Conservation (phyloP, 345 rosid species). For the Eucalyptus polyanthemos region DNA sequence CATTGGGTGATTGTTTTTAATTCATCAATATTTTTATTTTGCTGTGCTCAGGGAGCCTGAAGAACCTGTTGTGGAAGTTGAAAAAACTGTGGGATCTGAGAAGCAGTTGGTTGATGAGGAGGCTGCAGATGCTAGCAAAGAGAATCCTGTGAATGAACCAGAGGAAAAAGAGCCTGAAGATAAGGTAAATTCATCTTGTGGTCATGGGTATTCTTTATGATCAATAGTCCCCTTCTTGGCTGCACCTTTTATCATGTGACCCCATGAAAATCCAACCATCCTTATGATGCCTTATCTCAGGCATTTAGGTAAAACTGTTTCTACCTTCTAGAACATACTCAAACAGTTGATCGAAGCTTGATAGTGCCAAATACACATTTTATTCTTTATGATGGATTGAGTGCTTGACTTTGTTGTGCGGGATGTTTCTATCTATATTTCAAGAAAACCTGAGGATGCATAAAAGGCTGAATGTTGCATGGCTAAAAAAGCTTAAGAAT, state of each 20-base stretch:
- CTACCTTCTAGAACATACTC: neutral
- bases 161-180: conserved; percentile 83
- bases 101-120: conserved; percentile 54
- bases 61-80: conserved; percentile 36
- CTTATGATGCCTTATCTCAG: neutral
- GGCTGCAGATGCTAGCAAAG: conserved; percentile 58
- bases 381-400: neutral
- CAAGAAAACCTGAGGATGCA: neutral
- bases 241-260: neutral
- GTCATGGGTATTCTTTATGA: neutral
- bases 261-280: neutral
- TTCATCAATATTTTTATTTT: neutral
- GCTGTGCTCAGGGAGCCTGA: conserved; percentile 46
- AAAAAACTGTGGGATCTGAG: conserved; percentile 39
- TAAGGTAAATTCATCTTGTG: conserved; percentile 26
- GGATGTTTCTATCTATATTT: neutral
- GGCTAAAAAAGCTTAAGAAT: neutral
- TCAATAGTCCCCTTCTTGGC: neutral
- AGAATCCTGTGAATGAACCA: conserved; percentile 25
- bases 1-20: neutral
- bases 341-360: neutral
- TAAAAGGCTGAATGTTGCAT: neutral
- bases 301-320: neutral
- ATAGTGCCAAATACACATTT: neutral
- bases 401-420: neutral